Evolutionary conservation across 2,329 filamentous ascomycete species (phyloP), one percentile per base, ranked within the genome.

Genomic region (Fusarium albosuccineum): DNA sequence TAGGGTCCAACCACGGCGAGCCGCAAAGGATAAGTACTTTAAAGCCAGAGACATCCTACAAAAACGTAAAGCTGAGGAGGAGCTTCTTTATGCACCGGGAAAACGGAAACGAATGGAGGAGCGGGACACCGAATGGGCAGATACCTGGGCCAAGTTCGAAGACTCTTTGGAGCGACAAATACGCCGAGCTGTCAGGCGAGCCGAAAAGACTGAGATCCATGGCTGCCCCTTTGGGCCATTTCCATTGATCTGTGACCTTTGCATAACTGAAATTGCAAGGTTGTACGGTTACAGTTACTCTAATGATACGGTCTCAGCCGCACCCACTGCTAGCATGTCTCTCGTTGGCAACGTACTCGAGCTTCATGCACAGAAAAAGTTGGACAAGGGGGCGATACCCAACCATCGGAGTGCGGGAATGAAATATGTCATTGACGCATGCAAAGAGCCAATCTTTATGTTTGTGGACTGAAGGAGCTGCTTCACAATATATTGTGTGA

Each of bases 401-500:
- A 50, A 5, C 6, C 49, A 26, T 36, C 36, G 45, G 16, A 63
- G 39, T 13, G 45, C 50, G 5, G 53, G 14, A 10, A 27, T 69
- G n/a, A 27, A 30, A 1, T 68, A 56, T 41, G 17, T 48, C 6
- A 37, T 66, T 3, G 66, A 68, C 27, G 46, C 37, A n/a, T 68
- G 66, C 37, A 34, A 27, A 29, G 13, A 45, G 10, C 62, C 66
- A 1, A 68, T 66, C 53, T 69, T 68, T 11, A 69, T 69, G 57
- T 46, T 68, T 11, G 7, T 69, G 9, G 60, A 26, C 7, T 33
- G 8, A 17, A 34, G 9, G 16, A 27, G 4, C 4, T 4, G n/a
- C 17, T 22, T 17, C 5, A 37, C 37, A 11, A 10, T 9, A 37
- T 6, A 11, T 11, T 30, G 26, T 16, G 8, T 6, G 2, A 14